Evolutionary conservation across 106 monocot genomes (phyloP).

Genomic region (Posidonia australis): DNA sequence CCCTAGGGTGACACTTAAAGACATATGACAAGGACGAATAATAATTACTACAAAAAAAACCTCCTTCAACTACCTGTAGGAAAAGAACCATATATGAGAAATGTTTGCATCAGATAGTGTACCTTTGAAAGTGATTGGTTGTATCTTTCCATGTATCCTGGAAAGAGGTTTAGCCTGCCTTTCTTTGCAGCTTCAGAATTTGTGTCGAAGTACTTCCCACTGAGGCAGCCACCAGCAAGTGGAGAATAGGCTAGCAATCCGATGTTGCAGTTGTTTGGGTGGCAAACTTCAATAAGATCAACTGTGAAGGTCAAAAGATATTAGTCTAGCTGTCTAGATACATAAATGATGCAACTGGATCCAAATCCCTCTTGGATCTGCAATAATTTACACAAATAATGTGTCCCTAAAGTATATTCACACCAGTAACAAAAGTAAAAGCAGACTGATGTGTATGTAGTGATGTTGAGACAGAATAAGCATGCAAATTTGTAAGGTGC

Average conservation of each 20-base stretch:
- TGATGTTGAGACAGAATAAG: too few species aligned
- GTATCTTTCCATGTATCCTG: constrained; percentile 93
- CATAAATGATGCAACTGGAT: not conserved
- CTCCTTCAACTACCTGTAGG: too few species aligned
- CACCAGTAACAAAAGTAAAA: too few species aligned
- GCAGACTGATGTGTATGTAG: too few species aligned
- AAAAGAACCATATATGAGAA: too few species aligned
- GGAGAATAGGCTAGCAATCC: constrained; percentile 86
- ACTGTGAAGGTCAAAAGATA: constrained; percentile 24
- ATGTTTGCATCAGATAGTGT: not conserved
- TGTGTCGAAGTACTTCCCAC: constrained; percentile 68
- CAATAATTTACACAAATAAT: too few species aligned
- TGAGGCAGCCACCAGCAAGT: constrained; percentile 66
- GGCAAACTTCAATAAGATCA: constrained; percentile 94
- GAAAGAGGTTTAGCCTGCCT: constrained; percentile 75
- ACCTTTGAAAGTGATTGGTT: constrained; percentile 69
- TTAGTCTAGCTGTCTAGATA: not conserved
- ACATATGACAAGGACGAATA: too few species aligned
- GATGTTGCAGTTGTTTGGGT: constrained; percentile 81
- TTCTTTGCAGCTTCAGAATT: constrained; percentile 47
- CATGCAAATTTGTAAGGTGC: too few species aligned
- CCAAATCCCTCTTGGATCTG: too few species aligned
- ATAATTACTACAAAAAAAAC: too few species aligned
- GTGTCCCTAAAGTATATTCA: not conserved
- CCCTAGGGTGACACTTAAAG: not conserved